phyloP scores from a whole-genome alignment of 805 yeast species.

The Ogataea nakhonphanomensis region DNA sequence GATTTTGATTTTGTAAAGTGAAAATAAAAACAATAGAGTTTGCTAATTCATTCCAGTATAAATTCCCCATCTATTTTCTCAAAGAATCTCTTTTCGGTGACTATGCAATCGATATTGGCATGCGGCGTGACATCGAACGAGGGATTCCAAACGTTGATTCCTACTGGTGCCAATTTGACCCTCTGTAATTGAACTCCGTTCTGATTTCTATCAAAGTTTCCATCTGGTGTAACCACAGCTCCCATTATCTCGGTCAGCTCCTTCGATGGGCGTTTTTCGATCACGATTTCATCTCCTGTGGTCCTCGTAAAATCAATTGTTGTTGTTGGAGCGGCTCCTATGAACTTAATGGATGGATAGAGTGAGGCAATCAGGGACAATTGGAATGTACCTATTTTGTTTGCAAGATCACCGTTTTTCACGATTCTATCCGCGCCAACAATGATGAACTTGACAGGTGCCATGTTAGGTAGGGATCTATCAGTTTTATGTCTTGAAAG shows the following conservation, averaged over 20 bases:
- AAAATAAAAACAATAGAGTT: not conserved
- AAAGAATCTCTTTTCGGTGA: constrained; percentile 71
- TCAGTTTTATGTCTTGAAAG: constrained; percentile 29
- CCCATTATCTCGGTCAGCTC: constrained; percentile 82
- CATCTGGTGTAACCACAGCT: constrained; percentile 41
- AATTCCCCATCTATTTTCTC: constrained; percentile 52
- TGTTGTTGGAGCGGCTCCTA: constrained; percentile 94
- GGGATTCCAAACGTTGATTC: constrained; percentile 90
- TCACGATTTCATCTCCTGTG: constrained; percentile 71
- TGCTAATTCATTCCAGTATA: constrained; percentile 13
- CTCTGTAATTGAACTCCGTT: constrained; percentile 36
- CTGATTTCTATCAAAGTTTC: constrained; percentile 28
- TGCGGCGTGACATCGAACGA: constrained; percentile 93
- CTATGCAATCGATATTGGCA: constrained; percentile 77
- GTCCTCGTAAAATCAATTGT: constrained; percentile 71
- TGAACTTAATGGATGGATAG: constrained; percentile 67
- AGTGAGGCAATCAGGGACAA: constrained; percentile 68
- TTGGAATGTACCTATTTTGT: constrained; percentile 94
- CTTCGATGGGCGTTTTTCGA: constrained; percentile 80
- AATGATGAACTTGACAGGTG: constrained; percentile 83
- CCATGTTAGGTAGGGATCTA: constrained; percentile 29
- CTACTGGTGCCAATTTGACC: constrained; percentile 81
- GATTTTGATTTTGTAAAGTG: constrained; percentile 13
- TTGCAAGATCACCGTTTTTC: constrained; percentile 91
- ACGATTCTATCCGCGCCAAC: constrained; percentile 97